Base-by-base conservation (phyloP, 2,329 filamentous ascomycete species). In the Pseudonectria foliicola region DNA sequence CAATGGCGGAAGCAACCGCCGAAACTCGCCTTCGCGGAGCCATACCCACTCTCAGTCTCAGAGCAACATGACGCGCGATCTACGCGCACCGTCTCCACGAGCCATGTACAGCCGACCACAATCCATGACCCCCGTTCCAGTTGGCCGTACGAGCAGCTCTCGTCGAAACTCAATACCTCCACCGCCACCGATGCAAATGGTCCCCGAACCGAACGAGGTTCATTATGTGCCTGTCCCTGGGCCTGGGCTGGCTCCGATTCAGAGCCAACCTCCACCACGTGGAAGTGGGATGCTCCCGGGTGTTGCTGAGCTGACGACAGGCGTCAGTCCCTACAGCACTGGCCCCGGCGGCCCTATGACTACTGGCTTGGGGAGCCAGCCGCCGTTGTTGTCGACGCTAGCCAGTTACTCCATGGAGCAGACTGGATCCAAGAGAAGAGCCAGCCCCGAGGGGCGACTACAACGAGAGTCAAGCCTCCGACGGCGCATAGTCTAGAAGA, bases 241-340 rank as follows among this genome's bases (percentile, higher is more conserved):
- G 4, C 66, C 63, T 10, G 66, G 64, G 6, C 62, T 75, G 28
- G 68, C 72, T 5, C 73, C 71, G n/a, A 75, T 76, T 27, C 71
- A 75, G 35, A 60, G 59, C 12, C 61, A 61, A 43, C 54, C 55
- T 34, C 59, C 59, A 21, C 55, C 59, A 7, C 53, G 59, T 18
- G 58, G 59, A n/a, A 60, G 59, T 6, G 68, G 63, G 1, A 62
- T 72, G 42, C 60, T 82, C n/a, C 77, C 77, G 2, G 70, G 75
- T 33, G 66, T 82, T 12, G 70, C 73, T 25, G 77, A 82, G 52
- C 66, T 82, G 47, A 81, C 77, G 2, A 80, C 76, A 0, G 77
- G 77, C 10, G 64, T 79, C 23, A 77, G 71, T 43, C 73, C 75
- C 1, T 80, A 80, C 52, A 72, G 62, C 44, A 72, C 71, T n/a